Conservation (phyloP, 2,329 filamentous ascomycete species). For the Cadophora gregata region DNA sequence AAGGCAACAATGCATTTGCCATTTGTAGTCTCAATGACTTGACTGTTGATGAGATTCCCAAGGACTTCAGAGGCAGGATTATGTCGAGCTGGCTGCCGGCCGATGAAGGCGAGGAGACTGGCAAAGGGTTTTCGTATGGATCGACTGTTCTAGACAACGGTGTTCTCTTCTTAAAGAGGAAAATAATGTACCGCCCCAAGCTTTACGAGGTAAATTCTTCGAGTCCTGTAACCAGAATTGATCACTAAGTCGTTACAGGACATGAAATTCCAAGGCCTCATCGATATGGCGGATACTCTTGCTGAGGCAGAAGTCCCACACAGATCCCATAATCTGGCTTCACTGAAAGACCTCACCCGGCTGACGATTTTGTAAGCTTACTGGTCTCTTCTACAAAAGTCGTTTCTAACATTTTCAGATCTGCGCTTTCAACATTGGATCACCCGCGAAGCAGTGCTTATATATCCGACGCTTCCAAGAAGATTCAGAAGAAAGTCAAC, state of each 20-base stretch:
- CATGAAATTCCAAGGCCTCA: slow-evolving; percentile 48
- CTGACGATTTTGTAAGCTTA: slow-evolving; percentile 38
- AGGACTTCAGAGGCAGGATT: slow-evolving; percentile 52
- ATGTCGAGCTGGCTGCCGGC: slow-evolving; percentile 44
- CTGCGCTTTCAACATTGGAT: slow-evolving; percentile 27
- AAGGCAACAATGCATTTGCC: slow-evolving; percentile 37
- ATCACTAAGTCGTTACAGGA: slow-evolving; percentile 29
- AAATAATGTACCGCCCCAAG: slow-evolving; percentile 57
- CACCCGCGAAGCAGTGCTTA: slow-evolving; percentile 40
- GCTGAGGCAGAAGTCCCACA: slow-evolving; percentile 18
- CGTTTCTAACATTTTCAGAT: background rate
- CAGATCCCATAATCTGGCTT: slow-evolving; percentile 26
- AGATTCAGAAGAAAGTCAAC: slow-evolving; percentile 36
- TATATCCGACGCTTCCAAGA: slow-evolving; percentile 33
- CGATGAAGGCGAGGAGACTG: slow-evolving; percentile 13
- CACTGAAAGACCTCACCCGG: slow-evolving; percentile 39
- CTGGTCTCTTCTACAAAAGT: background rate
- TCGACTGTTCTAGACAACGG: slow-evolving; percentile 32
- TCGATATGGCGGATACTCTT: slow-evolving; percentile 42
- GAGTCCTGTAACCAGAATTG: background rate
- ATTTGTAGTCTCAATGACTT: slow-evolving; percentile 37
- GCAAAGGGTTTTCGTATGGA: slow-evolving; percentile 8
- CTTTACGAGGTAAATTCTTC: slow-evolving; percentile 51
- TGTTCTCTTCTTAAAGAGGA: slow-evolving; percentile 54
- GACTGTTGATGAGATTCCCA: slow-evolving; percentile 48